A percentile compares a stretch with the other conserved stretches of the same genome.
phyloP scores from a whole-genome alignment of 176 grass and related monocot species.

The Eragrostis nindensis region DNA sequence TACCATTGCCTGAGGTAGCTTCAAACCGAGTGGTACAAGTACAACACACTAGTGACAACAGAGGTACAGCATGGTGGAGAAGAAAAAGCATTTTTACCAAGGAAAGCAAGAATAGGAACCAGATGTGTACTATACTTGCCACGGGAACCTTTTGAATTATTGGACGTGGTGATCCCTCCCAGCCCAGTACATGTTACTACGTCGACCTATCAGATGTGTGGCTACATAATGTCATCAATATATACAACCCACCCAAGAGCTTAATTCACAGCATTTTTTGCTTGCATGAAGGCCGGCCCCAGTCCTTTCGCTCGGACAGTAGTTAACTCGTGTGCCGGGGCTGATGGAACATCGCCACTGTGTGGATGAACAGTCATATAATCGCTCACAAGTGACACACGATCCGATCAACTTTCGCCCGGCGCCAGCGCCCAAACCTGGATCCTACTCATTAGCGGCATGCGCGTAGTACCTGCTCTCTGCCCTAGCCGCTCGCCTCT shows the following conservation, averaged over 20 bases:
- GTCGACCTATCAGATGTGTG: too few relatives aligned
- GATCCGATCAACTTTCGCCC: conserved; percentile 34
- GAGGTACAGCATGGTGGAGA: not conserved
- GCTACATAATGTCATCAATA: not conserved
- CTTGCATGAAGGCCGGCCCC: not conserved
- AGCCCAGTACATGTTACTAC: not conserved
- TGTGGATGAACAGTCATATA: conserved; percentile 43
- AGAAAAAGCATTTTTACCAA: not conserved
- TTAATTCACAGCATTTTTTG: not conserved
- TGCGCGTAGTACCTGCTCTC: not conserved
- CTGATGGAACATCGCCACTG: conserved; percentile 16
- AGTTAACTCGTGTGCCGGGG: conserved; percentile 6
- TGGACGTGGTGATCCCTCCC: not conserved
- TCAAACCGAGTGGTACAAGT: not conserved
- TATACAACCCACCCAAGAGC: too few relatives aligned
- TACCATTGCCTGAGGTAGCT: not conserved
- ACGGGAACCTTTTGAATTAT: not conserved
- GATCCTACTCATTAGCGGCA: conserved; percentile 34
- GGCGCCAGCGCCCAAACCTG: conserved; percentile 28
- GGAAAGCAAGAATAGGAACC: not conserved
- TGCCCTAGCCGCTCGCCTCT: not conserved
- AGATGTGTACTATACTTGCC: not conserved
- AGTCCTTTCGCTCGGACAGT: not conserved
- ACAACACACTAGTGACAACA: not conserved
- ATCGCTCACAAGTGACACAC: not conserved